These are phyloP conservation scores for Amanita pseudoporphyria DNA, from an alignment of 768 basidiomycete species.

Conservation along the genomic window DNA sequence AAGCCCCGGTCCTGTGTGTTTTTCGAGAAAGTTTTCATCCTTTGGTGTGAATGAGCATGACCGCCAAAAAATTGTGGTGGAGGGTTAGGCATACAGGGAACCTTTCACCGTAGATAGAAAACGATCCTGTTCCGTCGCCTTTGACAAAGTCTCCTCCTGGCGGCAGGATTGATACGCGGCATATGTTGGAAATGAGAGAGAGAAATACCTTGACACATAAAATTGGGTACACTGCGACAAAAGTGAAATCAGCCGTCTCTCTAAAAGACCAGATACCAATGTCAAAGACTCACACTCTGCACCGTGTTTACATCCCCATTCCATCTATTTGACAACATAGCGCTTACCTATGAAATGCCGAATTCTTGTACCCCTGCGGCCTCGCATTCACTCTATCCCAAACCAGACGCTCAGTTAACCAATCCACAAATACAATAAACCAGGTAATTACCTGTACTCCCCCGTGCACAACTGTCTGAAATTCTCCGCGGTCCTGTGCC, in stretches of 20 bases:
- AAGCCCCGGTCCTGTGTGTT: slow-evolving; percentile 79
- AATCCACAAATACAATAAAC: background rate
- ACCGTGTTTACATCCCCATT: background rate
- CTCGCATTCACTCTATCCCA: slow-evolving; percentile 59
- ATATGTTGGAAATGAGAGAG: no score
- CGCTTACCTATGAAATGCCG: slow-evolving; percentile 83
- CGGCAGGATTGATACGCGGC: background rate
- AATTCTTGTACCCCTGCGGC: slow-evolving; percentile 86
- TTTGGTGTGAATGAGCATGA: slow-evolving; percentile 17
- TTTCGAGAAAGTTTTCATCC: slow-evolving; percentile 94
- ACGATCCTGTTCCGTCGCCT: slow-evolving; percentile 89
- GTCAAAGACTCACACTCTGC: slow-evolving; percentile 4
- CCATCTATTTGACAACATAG: background rate
- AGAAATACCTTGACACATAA: slow-evolving; percentile 86
- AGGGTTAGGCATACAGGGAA: slow-evolving; percentile 54
- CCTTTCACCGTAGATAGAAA: slow-evolving; percentile 95
- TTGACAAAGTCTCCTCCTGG: slow-evolving; percentile 91
- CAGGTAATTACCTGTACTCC: slow-evolving; percentile 65
- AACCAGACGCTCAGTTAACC: slow-evolving; percentile 8
- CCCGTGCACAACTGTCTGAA: slow-evolving; percentile 96
- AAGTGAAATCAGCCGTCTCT: background rate
- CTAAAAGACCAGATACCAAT: background rate
- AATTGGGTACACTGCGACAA: slow-evolving; percentile 65
- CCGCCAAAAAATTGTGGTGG: background rate
- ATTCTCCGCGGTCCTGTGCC: slow-evolving; percentile 86